Base-by-base conservation (phyloP, 2,329 filamentous ascomycete genomes). In the Nemania sp. region DNA sequence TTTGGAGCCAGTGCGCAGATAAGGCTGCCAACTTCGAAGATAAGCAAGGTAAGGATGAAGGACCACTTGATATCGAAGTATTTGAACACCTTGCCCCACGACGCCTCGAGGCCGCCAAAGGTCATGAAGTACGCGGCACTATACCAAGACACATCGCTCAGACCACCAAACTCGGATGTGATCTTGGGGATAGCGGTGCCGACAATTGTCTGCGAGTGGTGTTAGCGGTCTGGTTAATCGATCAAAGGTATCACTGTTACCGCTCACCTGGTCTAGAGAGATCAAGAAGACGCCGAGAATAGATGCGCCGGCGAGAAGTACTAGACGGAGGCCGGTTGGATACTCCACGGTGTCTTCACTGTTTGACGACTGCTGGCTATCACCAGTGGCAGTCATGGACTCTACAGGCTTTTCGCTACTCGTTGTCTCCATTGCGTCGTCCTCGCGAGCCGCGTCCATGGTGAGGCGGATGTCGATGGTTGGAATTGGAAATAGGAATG, bases 131-230 rank as follows among this genome's bases (percentile, higher is more conserved):
- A 88, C 53, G 84, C 85, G 18, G 85, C 82, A 1, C 86, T 87
- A 71, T 90, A 90, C 88, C 88, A 90, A 24, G 85, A 84, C 13
- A 87, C 82, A 68, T 88, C 84, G 43, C 82, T 80, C 18, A 88
- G 81, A 57, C 83, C 80, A 64, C 84, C 79, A 77, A 86, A 85
- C 49, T 85, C 82, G 69, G 82, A 82, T 0, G 86, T 87, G 72
- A 88, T 87, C 67, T 85, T 85, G 10, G 86, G 86, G 47, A 88
- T 87, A 10, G 85, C 86, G 0, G 85, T 87, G 3, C 84, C 85
- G 20, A 88, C 82, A 63, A 88, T 87, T 15, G 85, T 87, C 83
- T 85, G 26, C 32, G 38, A 43, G 38, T 7, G 45, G 18, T 24
- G 18, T 45, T 45, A 45, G n/a, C n/a, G 20, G 32, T 35, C 32